These are phyloP conservation scores for Cucurbita pepo DNA, from an alignment of 306 rosid genomes.

Conservation along the genomic window DNA sequence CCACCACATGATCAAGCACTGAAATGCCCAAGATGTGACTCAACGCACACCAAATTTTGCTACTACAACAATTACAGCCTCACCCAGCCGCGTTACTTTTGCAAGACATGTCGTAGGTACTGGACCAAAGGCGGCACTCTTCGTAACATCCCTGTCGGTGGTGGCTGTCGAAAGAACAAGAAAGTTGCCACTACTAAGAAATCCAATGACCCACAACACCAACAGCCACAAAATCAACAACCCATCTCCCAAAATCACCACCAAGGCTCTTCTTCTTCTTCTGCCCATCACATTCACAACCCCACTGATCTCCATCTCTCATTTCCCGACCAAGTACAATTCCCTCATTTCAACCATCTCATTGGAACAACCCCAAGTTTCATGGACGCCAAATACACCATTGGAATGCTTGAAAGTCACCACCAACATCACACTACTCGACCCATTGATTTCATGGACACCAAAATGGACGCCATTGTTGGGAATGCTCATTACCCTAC, in stretches of 20 bases:
- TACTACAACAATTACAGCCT: constrained; percentile 99
- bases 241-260: constrained; percentile 12
- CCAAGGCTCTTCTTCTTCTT: constrained; percentile 10
- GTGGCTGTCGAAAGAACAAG: constrained; percentile 89
- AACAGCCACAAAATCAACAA: neutral
- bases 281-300: constrained; percentile 9
- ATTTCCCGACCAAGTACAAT: constrained; percentile 38
- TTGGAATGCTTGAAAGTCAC: constrained; percentile 25
- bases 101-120: constrained; percentile 91
- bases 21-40: constrained; percentile 90
- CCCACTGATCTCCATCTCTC: constrained; percentile 63
- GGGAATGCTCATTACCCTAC: constrained; percentile 21
- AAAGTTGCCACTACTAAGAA: constrained; percentile 52
- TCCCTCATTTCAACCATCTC: constrained; percentile 41
- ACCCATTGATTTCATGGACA: constrained; percentile 73
- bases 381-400: neutral
- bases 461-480: constrained; percentile 18
- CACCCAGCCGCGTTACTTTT: constrained; percentile 89
- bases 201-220: constrained; percentile 23
- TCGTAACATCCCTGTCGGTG: constrained; percentile 91
- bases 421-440: neutral
- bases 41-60: constrained; percentile 91
- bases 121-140: constrained; percentile 99
- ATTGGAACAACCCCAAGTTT: constrained; percentile 19
- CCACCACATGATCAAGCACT: constrained; percentile 74